Evolutionary conservation across 139 green algal species (phyloP), one percentile per base, ranked within the genome.

Genomic region (Coccomyxa sp.): DNA sequence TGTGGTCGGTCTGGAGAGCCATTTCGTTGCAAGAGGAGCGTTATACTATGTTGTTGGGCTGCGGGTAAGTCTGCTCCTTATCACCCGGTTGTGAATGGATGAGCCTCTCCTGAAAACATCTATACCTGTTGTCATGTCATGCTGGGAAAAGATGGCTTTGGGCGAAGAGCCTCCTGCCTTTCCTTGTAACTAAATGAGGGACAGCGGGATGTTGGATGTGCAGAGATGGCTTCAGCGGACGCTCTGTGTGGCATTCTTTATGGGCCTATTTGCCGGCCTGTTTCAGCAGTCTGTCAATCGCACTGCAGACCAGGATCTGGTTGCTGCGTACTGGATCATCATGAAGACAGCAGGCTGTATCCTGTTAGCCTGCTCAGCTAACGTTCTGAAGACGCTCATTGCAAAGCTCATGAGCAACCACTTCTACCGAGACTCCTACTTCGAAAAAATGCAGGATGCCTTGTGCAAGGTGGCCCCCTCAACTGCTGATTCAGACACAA

Each of bases 321-420:
- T 80, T 87, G 17, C 71, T 79, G 74, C 63, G 71, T 76, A 51
- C 38, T 74, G 67, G 21, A 28, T 58, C 17, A 17, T 75, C 17
- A 66, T 80, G 78, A 81, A 32, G 23, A 76, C 59, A 60, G 60
- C 87, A 79, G 85, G 90, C 60, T 95, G 93, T 82, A 45, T 94
- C 27, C 90, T 90, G 74, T 81, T 96, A 13, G 94, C 93, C 58
- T 85, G 85, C 28, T 88, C 89, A 15, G 93, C 89, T 80, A 94
- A 93, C 77, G 84, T 96, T 16, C 67, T 96, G 45, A 95, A 95
- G 63, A 87, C 84, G 23, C 79, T 94, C 84, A 31, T 90, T n/a
- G 90, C 93, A 67, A 96, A 96, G 90, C 77, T 95, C 74, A 84
- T 94, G 74, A 88, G 84, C 45, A 92, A 81, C 32, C 91, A 94